Evolutionary conservation across 139 green algal genomes (phyloP).

Genomic region (Chlorella sp.): DNA sequence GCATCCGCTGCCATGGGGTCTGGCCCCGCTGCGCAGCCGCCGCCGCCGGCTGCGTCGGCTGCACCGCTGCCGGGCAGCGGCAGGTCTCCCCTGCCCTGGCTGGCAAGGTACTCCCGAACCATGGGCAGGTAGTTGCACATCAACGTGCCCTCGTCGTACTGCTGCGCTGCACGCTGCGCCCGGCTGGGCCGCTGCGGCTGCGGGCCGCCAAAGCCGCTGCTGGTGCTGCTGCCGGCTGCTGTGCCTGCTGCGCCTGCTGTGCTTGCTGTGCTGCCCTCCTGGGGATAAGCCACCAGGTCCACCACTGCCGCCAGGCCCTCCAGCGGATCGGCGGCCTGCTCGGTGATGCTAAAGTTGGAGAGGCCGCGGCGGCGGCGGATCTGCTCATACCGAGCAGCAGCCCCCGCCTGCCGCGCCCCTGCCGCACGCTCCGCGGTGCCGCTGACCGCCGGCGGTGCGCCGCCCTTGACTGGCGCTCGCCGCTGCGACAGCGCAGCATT

Average conservation of each 20-base stretch:
- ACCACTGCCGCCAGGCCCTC: constrained; percentile 12
- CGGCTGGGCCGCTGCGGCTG: not conserved
- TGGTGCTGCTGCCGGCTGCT: not conserved
- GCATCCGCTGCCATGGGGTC: not conserved
- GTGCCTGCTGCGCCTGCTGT: not conserved
- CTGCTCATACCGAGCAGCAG: constrained; percentile 18
- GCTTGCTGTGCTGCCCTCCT: not conserved
- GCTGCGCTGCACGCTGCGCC: not conserved
- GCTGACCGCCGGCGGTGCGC: not conserved
- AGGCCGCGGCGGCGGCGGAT: constrained; percentile 20
- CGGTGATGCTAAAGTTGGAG: constrained; percentile 10
- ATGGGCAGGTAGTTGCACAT: constrained; percentile 43
- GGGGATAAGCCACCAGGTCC: constrained; percentile 21
- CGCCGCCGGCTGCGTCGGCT: not conserved
- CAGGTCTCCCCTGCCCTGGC: not conserved
- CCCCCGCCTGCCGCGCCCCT: not conserved
- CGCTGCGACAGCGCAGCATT: not conserved
- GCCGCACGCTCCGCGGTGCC: not conserved
- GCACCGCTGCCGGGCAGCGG: not conserved
- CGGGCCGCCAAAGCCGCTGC: not conserved
- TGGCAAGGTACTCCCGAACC: constrained; percentile 33
- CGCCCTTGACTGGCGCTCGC: not conserved
- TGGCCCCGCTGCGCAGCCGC: constrained; percentile 7
- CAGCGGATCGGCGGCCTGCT: constrained; percentile 23
- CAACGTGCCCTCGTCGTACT: constrained; percentile 35